Conservation (phyloP, 140 eudicot species). For the Ambrosia hybrid region DNA sequence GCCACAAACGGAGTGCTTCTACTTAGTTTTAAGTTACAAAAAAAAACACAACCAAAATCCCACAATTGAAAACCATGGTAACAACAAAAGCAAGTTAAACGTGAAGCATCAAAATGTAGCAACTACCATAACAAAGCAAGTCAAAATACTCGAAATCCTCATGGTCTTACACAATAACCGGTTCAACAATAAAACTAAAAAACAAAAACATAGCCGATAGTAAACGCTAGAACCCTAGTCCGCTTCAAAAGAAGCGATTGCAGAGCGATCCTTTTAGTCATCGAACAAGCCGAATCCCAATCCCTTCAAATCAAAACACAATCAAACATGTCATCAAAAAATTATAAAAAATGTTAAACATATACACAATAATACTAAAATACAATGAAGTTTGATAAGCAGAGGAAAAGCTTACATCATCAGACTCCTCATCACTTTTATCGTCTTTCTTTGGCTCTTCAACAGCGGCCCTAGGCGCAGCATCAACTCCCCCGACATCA, state of each 20-base stretch:
- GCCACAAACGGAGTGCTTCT: too few relatives aligned
- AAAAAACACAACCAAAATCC: too few relatives aligned
- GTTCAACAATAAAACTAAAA: slow-evolving; percentile 26
- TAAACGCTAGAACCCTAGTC: slow-evolving; percentile 20
- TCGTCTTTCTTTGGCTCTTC: slow-evolving; percentile 81
- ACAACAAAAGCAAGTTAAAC: too few relatives aligned
- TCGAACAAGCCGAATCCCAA: slow-evolving; percentile 75
- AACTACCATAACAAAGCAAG: slow-evolving; percentile 3
- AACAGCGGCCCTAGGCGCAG: slow-evolving; percentile 65
- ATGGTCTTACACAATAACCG: slow-evolving; percentile 20
- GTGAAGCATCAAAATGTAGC: background rate
- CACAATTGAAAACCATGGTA: too few relatives aligned
- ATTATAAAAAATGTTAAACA: background rate
- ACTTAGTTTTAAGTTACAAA: too few relatives aligned
- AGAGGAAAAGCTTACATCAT: slow-evolving; percentile 45
- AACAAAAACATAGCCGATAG: slow-evolving; percentile 14
- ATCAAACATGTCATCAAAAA: too few relatives aligned
- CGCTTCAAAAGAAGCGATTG: slow-evolving; percentile 1
- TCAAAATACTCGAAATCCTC: background rate
- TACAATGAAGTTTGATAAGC: too few relatives aligned
- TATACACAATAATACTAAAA: background rate
- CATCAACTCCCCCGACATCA: slow-evolving; percentile 39
- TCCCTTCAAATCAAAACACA: slow-evolving; percentile 43
- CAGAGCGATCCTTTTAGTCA: slow-evolving; percentile 36
- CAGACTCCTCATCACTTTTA: slow-evolving; percentile 78